Conservation (phyloP, 257 asterid genomes). For the Henckelia pumila region DNA sequence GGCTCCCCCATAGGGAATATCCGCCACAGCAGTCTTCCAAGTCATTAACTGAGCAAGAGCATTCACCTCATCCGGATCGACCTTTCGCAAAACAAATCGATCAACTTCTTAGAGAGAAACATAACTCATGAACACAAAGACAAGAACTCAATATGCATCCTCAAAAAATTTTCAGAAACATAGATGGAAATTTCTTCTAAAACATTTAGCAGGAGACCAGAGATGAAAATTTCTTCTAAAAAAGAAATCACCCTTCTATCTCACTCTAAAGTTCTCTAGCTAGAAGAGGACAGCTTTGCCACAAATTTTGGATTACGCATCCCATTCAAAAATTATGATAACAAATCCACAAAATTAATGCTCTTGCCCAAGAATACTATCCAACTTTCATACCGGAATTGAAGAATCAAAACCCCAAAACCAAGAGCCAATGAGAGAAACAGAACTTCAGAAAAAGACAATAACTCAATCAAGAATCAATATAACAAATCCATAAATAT, state of each 20-base stretch:
- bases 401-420: not conserved
- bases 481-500: not conserved
- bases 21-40: constrained; percentile 81
- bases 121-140: not conserved
- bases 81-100: constrained; percentile 33
- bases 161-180: not conserved
- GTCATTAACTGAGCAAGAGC: constrained; percentile 90
- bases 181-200: not conserved
- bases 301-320: not conserved
- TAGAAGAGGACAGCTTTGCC: not conserved
- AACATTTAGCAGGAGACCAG: not conserved
- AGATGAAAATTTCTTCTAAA: not conserved
- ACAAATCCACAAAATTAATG: not conserved
- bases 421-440: not conserved
- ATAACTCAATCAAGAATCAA: not conserved
- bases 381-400: not conserved
- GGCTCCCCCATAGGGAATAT: constrained; percentile 81
- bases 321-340: not conserved
- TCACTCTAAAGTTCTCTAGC: not conserved
- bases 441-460: not conserved
- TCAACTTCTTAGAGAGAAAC: constrained; percentile 23
- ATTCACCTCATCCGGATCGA: constrained; percentile 79
- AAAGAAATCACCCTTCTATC: not conserved
- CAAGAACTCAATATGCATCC: not conserved
- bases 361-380: not conserved